Conservation (phyloP, 495 filamentous ascomycete species). For the Podospora appendiculata region DNA sequence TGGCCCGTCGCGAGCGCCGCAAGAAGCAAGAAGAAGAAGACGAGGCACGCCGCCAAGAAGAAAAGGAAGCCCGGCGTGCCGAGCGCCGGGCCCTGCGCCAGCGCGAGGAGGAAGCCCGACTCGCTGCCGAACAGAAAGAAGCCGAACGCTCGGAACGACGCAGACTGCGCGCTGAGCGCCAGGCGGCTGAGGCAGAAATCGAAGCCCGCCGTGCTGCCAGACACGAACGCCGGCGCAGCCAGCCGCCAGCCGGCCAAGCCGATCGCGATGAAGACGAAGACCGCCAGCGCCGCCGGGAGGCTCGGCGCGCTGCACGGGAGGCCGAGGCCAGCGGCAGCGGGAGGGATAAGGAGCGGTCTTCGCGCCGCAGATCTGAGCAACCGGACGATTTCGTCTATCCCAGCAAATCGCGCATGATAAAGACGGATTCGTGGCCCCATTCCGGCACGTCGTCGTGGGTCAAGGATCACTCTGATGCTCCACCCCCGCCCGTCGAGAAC, state of each 20-base stretch:
- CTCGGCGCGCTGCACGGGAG: slow-evolving; percentile 33
- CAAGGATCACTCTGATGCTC: slow-evolving; percentile 51
- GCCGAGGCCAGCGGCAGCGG: slow-evolving; percentile 1
- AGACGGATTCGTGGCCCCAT: slow-evolving; percentile 40
- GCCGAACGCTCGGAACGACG: slow-evolving; percentile 35
- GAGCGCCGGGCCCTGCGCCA: slow-evolving; percentile 40
- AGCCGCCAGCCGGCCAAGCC: slow-evolving; percentile 6
- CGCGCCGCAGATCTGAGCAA: slow-evolving; percentile 24
- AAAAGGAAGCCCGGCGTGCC: slow-evolving; percentile 44
- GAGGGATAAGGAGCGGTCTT: slow-evolving; percentile 11
- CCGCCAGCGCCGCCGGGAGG: slow-evolving; percentile 42
- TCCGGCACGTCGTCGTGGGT: slow-evolving; percentile 52
- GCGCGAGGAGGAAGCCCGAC: slow-evolving; percentile 35
- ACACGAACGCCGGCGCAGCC: slow-evolving; percentile 20
- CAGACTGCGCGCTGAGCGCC: slow-evolving; percentile 33
- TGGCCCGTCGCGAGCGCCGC: slow-evolving; percentile 36
- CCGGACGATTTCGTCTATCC: slow-evolving; percentile 38
- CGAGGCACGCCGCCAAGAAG: slow-evolving; percentile 39
- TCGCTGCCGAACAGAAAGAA: slow-evolving; percentile 32
- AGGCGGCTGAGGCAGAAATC: slow-evolving; percentile 35
- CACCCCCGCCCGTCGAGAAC: slow-evolving; percentile 38
- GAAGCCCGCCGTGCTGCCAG: slow-evolving; percentile 39
- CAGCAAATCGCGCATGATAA: slow-evolving; percentile 33
- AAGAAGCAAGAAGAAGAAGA: slow-evolving; percentile 35
- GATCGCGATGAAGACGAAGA: slow-evolving; percentile 36